phyloP scores from a whole-genome alignment of 116 monocot species.

The Papilionanthe hybrid region DNA sequence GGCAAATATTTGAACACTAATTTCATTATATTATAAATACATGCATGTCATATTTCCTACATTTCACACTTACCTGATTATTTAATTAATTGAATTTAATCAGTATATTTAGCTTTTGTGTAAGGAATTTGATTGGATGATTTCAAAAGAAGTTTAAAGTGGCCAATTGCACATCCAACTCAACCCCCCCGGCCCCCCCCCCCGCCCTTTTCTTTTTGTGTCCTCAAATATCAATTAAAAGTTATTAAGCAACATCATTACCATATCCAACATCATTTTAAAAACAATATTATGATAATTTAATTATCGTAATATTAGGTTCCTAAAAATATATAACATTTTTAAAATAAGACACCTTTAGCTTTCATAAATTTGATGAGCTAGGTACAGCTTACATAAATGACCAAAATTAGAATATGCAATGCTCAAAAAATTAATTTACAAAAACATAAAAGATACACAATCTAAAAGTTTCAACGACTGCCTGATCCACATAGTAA shows the following conservation, averaged over 20 bases:
- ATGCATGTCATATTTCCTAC: too few relatives aligned
- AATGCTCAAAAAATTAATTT: not conserved
- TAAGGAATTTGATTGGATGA: too few relatives aligned
- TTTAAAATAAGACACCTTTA: not conserved
- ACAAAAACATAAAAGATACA: not conserved
- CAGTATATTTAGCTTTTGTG: too few relatives aligned
- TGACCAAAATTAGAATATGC: not conserved
- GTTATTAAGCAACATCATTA: not conserved
- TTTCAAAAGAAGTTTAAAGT: too few relatives aligned
- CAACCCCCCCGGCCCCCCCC: too few relatives aligned
- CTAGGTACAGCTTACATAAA: not conserved
- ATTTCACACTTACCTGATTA: too few relatives aligned
- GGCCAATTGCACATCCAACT: too few relatives aligned
- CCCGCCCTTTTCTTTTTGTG: too few relatives aligned
- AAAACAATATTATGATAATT: not conserved
- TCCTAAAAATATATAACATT: not conserved
- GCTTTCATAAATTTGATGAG: not conserved
- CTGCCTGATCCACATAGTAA: not conserved
- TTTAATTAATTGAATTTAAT: too few relatives aligned
- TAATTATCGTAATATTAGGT: not conserved
- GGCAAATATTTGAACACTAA: too few relatives aligned
- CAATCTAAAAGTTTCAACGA: not conserved
- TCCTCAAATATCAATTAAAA: not conserved
- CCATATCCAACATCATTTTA: not conserved
- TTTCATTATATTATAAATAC: too few relatives aligned